Percentiles rank a stretch among this genome's conserved stretches.
Conservation (phyloP, 1,284 basidiomycete genomes). For the Vanrija pseudolonga region DNA sequence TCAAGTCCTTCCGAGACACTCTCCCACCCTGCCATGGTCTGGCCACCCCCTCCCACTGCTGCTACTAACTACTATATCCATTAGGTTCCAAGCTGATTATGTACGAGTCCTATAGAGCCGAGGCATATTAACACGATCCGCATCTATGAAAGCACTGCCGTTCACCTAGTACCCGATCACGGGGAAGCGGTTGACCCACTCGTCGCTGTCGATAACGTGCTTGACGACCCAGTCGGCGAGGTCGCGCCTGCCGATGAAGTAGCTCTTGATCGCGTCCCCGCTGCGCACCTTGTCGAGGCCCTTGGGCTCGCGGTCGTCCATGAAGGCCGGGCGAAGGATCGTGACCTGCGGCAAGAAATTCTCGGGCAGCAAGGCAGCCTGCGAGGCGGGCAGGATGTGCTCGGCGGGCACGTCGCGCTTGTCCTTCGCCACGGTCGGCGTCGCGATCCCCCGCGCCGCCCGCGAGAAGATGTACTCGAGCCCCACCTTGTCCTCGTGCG, state of each 20-base stretch:
- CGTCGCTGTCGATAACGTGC: constrained; percentile 14
- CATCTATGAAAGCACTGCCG: no score
- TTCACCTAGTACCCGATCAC: constrained; percentile 23
- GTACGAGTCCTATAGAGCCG: no score
- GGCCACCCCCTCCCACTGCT: no score
- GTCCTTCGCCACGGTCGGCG: not conserved
- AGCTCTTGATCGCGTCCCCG: constrained; percentile 13
- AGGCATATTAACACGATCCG: no score
- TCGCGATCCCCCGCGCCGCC: constrained; percentile 9
- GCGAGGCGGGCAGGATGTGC: constrained; percentile 8
- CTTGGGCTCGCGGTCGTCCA: constrained; percentile 12
- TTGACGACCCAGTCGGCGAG: constrained; percentile 21
- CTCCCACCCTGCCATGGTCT: no score
- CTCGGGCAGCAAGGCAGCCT: constrained; percentile 1
- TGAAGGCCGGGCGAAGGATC: constrained; percentile 25
- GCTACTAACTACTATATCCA: no score
- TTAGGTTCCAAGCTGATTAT: no score
- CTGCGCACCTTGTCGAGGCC: constrained; percentile 6
- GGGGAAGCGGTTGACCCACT: constrained; percentile 28
- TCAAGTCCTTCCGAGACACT: no score
- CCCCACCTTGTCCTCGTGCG: constrained; percentile 30
- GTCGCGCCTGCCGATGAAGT: constrained; percentile 21
- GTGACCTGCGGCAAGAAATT: constrained; percentile 23
- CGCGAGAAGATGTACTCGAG: constrained; percentile 26
- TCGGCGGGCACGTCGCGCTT: no score